phyloP scores from a whole-genome alignment of 495 filamentous ascomycete species.

The Penicillium antarcticum region DNA sequence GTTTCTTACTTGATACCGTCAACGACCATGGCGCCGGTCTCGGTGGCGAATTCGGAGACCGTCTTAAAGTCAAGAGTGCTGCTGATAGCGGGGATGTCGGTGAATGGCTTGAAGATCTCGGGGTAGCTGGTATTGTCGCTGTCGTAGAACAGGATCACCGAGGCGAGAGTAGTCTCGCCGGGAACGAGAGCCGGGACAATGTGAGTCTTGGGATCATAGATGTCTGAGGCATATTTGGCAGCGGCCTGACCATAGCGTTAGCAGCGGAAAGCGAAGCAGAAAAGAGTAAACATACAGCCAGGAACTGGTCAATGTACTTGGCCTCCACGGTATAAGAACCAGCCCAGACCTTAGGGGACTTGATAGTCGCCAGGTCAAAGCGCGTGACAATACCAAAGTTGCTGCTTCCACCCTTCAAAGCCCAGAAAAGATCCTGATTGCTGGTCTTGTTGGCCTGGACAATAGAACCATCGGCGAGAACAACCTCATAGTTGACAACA shows the following conservation, averaged over 20 bases:
- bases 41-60: constrained; percentile 26
- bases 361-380: constrained; percentile 47
- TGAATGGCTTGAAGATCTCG: constrained; percentile 34
- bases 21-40: constrained; percentile 25
- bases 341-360: constrained; percentile 46
- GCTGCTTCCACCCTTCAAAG: constrained; percentile 51
- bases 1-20: constrained; percentile 27
- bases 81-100: constrained; percentile 30
- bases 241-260: constrained; percentile 16
- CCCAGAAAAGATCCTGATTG: constrained; percentile 60
- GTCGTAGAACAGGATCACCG: constrained; percentile 39
- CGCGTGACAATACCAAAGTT: constrained; percentile 56
- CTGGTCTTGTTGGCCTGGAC: constrained; percentile 46
- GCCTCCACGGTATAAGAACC: constrained; percentile 30
- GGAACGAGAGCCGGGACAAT: constrained; percentile 32
- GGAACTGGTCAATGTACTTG: constrained; percentile 28
- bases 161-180: constrained; percentile 24
- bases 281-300: constrained; percentile 18
- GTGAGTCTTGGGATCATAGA: constrained; percentile 31
- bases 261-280: neutral
- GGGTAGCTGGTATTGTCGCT: constrained; percentile 26
- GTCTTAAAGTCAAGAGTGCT: constrained; percentile 36
- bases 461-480: constrained; percentile 56
- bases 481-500: constrained; percentile 54
- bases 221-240: constrained; percentile 28